A percentile compares a stretch with the other conserved stretches of the same genome.
phyloP scores from a whole-genome alignment of 2,329 filamentous ascomycete species.

The Triangularia verruculosa region DNA sequence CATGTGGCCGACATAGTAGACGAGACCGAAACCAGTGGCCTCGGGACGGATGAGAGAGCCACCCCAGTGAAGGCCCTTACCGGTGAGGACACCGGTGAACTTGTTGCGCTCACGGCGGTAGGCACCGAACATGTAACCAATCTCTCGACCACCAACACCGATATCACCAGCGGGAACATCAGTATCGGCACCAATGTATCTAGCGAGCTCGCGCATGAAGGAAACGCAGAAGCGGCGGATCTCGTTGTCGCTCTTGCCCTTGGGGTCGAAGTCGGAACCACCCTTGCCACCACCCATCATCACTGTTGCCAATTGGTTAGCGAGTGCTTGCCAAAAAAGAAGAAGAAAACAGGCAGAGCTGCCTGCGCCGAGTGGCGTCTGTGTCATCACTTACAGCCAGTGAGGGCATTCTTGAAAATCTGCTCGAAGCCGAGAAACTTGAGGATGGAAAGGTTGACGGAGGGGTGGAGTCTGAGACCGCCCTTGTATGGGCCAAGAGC shows the following conservation, averaged over 20 bases:
- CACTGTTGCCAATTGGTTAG: constrained; percentile 46
- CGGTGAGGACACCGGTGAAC: constrained; percentile 95
- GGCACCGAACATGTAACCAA: constrained; percentile 91
- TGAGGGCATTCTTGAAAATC: constrained; percentile 99
- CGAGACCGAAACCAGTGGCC: constrained; percentile 92
- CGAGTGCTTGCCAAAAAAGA: constrained; percentile 22
- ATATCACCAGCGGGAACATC: constrained; percentile 98
- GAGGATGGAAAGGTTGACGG: constrained; percentile 75
- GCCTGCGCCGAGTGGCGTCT: neutral
- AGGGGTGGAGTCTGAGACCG: constrained; percentile 90
- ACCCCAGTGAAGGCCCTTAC: constrained; percentile 92
- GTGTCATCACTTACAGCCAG: constrained; percentile 70
- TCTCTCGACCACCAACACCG: constrained; percentile 86
- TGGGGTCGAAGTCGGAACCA: constrained; percentile 97
- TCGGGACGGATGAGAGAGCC: constrained; percentile 89
- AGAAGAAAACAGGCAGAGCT: too few species aligned
- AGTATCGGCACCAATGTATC: constrained; percentile 93
- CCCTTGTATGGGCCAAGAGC: constrained; percentile 98
- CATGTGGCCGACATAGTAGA: constrained; percentile 97
- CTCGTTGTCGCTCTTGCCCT: constrained; percentile 96
- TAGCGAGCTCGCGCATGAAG: constrained; percentile 94
- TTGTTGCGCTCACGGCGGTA: constrained; percentile 86
- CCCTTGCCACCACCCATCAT: constrained; percentile 98
- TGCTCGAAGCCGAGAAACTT: constrained; percentile 99
- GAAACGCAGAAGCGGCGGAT: constrained; percentile 94